Conservation (phyloP, 2,329 filamentous ascomycete genomes). For the Claviceps maximensis region DNA sequence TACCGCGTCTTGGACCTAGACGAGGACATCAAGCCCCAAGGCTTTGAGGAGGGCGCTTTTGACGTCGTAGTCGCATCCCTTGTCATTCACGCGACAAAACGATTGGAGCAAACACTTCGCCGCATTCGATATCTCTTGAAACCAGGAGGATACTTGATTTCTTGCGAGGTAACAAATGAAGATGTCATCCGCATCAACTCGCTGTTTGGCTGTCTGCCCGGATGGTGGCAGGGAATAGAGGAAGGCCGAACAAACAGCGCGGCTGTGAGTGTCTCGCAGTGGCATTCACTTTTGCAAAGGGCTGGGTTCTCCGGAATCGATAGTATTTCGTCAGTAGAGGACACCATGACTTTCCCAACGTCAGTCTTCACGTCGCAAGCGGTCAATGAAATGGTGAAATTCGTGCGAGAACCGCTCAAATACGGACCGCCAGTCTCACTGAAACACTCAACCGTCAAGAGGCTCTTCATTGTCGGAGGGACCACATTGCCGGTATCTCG, state of each 20-base stretch:
- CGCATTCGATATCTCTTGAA: conserved; percentile 5
- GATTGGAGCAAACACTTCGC: conserved; percentile 12
- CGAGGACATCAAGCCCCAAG: conserved; percentile 16
- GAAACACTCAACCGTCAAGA: not conserved
- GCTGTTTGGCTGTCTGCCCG: conserved; percentile 2
- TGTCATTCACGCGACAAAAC: conserved; percentile 24
- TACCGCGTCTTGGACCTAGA: conserved; percentile 14
- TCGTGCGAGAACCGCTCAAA: conserved; percentile 1
- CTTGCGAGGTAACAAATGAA: conserved; percentile 1
- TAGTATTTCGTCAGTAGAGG: not conserved
- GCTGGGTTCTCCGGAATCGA: conserved; percentile 5
- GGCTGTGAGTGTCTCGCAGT: not conserved
- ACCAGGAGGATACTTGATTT: conserved; percentile 5
- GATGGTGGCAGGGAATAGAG: conserved; percentile 2
- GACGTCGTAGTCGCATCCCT: conserved; percentile 26
- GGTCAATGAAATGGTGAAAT: not conserved
- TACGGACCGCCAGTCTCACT: not conserved
- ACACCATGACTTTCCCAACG: not conserved
- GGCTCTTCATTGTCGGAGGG: not conserved
- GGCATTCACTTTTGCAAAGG: not conserved
- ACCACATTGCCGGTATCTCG: not conserved
- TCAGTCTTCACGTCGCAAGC: conserved; percentile 1
- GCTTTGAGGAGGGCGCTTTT: conserved; percentile 16
- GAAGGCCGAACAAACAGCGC: not conserved
- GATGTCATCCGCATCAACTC: not conserved